Base-by-base conservation (phyloP, 805 yeast genomes). In the Nakazawaea populi region DNA sequence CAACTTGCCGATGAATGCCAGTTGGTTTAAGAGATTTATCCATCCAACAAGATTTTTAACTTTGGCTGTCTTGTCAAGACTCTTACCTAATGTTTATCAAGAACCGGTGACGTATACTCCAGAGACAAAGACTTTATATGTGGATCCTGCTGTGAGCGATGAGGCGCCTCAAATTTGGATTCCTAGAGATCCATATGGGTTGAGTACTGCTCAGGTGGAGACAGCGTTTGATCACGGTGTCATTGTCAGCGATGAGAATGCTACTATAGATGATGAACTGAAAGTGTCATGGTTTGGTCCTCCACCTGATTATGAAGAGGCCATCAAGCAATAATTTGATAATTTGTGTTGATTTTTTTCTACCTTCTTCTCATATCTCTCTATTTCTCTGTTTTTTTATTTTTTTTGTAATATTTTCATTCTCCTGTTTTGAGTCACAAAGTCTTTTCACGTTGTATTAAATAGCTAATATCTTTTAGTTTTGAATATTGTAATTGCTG, bases 141-240 rank as follows among this genome's bases (percentile, higher is more conserved):
- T 74, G 37, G 78, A 81, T 58, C 88, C 89, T 28, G 76, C 78
- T 40, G 75, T 81, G 38, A 66, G 62, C n/a, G 83, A 73, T 34
- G 75, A 68, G 6, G 80, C 71, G 54, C 88, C 89, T 32, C 76
- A 76, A 51, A 70, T 85, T 46, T 87, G 95, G 95, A 70, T 86
- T 54, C 81, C 86, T 42, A 76, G 71, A 56, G 95, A 87, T 65
- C 70, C 76, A 5, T 67, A 82, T 71, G 92, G 94, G 5, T 72
- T 87, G 49, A 76, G 87, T 14, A 75, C 76, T 46, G 73, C 76
- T 52, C 83, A 85, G 61, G 76, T 82, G 55, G 70, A 69, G 36
- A 75, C 75, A 55, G 82, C 87, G 10, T 35, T 37, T 14, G 65
- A 73, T n/a, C 81, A 77, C 31, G 72, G 72, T 45, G 77, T 84